Base-by-base conservation (phyloP, 345 rosid genomes). In the Laguncularia racemosa region DNA sequence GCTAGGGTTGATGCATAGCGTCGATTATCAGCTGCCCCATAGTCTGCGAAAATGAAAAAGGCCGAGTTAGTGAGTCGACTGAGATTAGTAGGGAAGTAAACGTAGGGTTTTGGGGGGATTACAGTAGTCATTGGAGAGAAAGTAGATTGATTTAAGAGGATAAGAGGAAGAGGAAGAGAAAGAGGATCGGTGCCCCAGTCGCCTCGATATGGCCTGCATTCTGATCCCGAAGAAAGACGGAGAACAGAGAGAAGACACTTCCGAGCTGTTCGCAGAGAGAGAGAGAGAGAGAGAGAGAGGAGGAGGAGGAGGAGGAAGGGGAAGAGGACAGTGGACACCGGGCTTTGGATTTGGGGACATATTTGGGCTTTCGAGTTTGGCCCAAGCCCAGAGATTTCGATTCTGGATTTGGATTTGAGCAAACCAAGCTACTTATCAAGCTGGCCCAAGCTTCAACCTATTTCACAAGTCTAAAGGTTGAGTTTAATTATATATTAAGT, bases 131-230 rank as follows among this genome's bases (percentile, higher is more conserved):
- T 79, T 64, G 47, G 76, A 63, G 71, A 74, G 67, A 58, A 85
- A 81, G 45, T 75, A 80, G 46, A 80, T 60, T 17, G 80, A 81
- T 68, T 79, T 76, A 62, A 84, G 63, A 58, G 78, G 72, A 16
- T 77, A 68, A 55, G 67, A 46, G 56, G 78, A 73, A 16, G 78
- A 68, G 56, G 78, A 73, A 16, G 78, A 68, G 57, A 68, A 46
- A 23, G 86, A 72, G 64, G 85, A 77, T 55, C 72, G 82, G 23
- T 78, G 93, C 55, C 79, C 66, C 38, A 89, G 71, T 57, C 91
- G 81, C 72, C 82, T 76, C 16, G 91, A 71, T 50, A 87, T 52
- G 59, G 86, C 80, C 67, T 83, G 96, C 96, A 93, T 89, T 83
- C 33, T 48, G 44, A 43, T 51, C 26, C 52, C 53, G 56, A 54